These are phyloP conservation scores for Mortierella claussenii DNA, from an alignment of 192 early-diverging fungal species.

Conservation along the genomic window DNA sequence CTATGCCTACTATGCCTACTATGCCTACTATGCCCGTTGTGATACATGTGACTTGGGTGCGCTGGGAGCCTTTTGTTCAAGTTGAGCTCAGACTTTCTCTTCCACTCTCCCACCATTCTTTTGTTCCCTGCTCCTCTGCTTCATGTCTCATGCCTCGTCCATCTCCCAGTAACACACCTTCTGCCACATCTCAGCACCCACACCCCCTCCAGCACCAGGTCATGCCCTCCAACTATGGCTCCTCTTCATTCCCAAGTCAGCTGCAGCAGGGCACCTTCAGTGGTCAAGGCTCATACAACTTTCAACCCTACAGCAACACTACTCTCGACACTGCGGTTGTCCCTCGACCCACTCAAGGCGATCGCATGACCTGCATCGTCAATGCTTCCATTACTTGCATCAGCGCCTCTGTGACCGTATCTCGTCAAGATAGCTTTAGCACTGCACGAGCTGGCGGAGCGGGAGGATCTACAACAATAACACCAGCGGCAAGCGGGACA, in stretches of 20 bases:
- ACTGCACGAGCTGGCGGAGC: neutral
- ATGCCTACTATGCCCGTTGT: too few species aligned
- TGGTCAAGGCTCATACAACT: constrained; percentile 5
- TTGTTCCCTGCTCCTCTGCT: neutral
- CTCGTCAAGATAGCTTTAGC: constrained; percentile 18
- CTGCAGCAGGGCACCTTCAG: neutral
- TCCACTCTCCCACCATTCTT: constrained; percentile 3
- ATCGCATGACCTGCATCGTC: constrained; percentile 53
- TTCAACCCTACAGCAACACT: constrained; percentile 14
- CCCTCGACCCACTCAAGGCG: constrained; percentile 42
- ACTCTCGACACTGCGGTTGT: constrained; percentile 12
- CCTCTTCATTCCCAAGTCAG: neutral
- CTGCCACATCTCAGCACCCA: too few species aligned
- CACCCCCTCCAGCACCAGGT: too few species aligned
- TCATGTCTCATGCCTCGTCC: constrained; percentile 13
- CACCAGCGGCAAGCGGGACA: neutral
- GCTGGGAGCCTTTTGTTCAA: too few species aligned
- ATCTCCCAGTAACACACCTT: too few species aligned
- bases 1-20: too few species aligned
- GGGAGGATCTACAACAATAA: neutral
- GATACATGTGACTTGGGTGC: too few species aligned
- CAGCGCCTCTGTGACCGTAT: constrained; percentile 19
- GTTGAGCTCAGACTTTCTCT: too few species aligned
- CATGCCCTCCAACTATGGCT: constrained; percentile 35
- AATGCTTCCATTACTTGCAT: constrained; percentile 51